Evolutionary conservation across 306 rosid species (phyloP), one percentile per base, ranked within the genome.

Genomic region (Senna siamea): DNA sequence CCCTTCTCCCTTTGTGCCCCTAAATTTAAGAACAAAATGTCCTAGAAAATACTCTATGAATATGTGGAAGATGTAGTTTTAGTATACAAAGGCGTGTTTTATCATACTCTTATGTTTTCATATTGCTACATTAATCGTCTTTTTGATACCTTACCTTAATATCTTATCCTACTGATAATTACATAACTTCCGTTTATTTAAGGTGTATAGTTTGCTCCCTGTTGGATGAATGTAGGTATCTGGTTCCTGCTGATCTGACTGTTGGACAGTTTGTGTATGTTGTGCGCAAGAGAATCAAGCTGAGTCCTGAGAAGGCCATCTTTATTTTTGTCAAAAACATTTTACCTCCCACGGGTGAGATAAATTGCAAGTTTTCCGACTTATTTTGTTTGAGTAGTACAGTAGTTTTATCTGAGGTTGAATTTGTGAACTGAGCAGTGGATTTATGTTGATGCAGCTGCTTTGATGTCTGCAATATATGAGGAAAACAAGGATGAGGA

Each of bases 251-350:
- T 77, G 97, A 89, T 84, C 74, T 91, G 71, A 91, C 93, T 8
- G 92, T 89, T 57, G 95, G 97, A 47, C 97, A 91, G 80, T 91
- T 91, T 74, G 97, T 91, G 65, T 91, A 89, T 64, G 96, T 91
- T 74, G 97, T 91, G 43, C 87, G 97, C 20, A 91, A 91, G 85
- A 87, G 97, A 79, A 91, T 91, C 75, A 91, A 86, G 69, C 89
- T 91, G 62, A 85, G 91, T 50, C 91, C 97, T 0, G 97, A 91
- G 86, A 91, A 91, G 83, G 97, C 97, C 52, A 91, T 91, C 68
- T 91, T 91, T 76, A 87, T 91, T 63, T 91, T 91, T 78, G 93
- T 91, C 66, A 91, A 91, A 81, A 89, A 86, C 85, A 81, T 89
- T 66, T 74, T 92, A 66, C 97, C 97, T 40, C 93, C 97, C 10